phyloP scores from a whole-genome alignment of 108 stramenopile genomes.

The Nitzschia sp. region DNA sequence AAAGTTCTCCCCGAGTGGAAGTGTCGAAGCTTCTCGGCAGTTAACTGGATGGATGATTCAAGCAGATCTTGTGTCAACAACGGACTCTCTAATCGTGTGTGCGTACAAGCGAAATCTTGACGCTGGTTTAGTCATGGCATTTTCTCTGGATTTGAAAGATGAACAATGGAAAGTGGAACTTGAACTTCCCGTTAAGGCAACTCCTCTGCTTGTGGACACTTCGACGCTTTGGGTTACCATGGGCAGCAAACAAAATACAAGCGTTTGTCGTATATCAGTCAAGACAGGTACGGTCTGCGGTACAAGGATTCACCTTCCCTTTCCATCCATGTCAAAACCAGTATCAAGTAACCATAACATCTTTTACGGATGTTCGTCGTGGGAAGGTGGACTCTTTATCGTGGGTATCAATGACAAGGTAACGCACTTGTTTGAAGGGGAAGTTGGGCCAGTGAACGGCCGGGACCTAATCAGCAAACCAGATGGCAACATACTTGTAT shows the following conservation, averaged over 20 bases:
- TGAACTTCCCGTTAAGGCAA: slow-evolving; percentile 21
- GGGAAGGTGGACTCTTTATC: slow-evolving; percentile 32
- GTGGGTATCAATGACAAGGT: neutral
- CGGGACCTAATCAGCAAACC: neutral
- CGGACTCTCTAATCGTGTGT: slow-evolving; percentile 8
- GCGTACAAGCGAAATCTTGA: slow-evolving; percentile 3
- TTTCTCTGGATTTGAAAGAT: slow-evolving; percentile 23
- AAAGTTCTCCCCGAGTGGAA: slow-evolving; percentile 1
- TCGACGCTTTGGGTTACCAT: slow-evolving; percentile 3
- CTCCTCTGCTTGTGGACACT: slow-evolving; percentile 18
- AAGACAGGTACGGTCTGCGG: neutral
- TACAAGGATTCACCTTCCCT: neutral
- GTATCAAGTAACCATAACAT: neutral
- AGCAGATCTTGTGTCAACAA: slow-evolving; percentile 18
- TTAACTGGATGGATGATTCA: slow-evolving; percentile 38
- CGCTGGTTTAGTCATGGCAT: slow-evolving; percentile 18
- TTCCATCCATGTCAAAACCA: slow-evolving; percentile 7
- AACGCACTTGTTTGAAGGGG: slow-evolving; percentile 6
- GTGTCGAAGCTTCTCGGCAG: slow-evolving; percentile 1
- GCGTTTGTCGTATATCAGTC: neutral
- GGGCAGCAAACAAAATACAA: neutral
- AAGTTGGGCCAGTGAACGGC: slow-evolving; percentile 33
- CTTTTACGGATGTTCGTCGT: slow-evolving; percentile 29
- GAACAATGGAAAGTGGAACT: slow-evolving; percentile 16
- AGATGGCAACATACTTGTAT: neutral